Conservation (phyloP, 164 flowering plant species). For the Chloranthus sessilifolius region DNA sequence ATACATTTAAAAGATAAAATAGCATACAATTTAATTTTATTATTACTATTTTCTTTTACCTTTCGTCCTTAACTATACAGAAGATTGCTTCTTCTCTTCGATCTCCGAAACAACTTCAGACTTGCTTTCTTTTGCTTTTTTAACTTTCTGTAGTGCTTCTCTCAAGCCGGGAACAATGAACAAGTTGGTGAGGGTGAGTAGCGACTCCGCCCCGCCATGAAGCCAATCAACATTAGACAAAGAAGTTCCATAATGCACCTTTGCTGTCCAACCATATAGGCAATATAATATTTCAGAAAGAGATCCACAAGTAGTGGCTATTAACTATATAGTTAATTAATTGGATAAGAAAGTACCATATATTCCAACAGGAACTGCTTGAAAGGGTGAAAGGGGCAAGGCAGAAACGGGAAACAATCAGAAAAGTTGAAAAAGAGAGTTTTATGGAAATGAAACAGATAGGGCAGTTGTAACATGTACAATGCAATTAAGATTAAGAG, state of each 20-base stretch:
- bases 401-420: conserved; percentile 11
- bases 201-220: conserved; percentile 92
- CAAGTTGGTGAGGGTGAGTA: conserved; percentile 81
- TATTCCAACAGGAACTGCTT: conserved; percentile 91
- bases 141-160: conserved; percentile 51
- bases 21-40: background rate
- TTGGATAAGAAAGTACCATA: conserved; percentile 54
- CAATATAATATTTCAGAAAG: background rate
- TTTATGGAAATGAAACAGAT: no score
- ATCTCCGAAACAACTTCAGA: conserved; percentile 20
- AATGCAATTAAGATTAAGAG: no score
- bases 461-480: no score
- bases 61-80: no score
- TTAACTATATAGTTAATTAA: background rate
- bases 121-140: conserved; percentile 19
- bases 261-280: conserved; percentile 46
- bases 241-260: conserved; percentile 91
- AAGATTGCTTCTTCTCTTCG: conserved; percentile 32
- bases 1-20: no score
- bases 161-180: conserved; percentile 84
- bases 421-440: conserved; percentile 11
- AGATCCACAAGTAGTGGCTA: no score
- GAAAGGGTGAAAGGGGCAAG: background rate
- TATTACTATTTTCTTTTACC: conserved; percentile 4
- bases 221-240: conserved; percentile 95